Conservation (phyloP, 2,329 filamentous ascomycete species). For the Thelonectria discophora region DNA sequence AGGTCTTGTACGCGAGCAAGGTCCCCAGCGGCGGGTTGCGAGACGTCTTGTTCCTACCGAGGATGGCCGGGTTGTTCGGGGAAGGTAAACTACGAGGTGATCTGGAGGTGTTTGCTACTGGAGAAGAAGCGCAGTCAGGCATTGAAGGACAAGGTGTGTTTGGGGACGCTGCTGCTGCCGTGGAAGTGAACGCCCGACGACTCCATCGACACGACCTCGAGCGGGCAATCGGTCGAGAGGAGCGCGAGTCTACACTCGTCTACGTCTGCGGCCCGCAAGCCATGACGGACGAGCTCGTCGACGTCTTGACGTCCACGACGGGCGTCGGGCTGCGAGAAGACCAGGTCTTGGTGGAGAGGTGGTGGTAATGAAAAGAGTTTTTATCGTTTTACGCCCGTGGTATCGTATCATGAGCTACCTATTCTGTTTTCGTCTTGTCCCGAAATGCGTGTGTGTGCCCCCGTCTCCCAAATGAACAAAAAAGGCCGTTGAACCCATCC, state of each 20-base stretch:
- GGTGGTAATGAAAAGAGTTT: constrained; percentile 59
- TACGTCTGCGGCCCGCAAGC: constrained; percentile 74
- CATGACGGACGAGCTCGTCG: constrained; percentile 75
- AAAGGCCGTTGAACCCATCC: constrained; percentile 10
- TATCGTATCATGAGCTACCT: constrained; percentile 38
- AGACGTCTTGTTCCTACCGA: constrained; percentile 61
- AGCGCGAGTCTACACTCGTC: constrained; percentile 56
- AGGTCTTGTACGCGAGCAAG: constrained; percentile 70
- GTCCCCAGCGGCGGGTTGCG: constrained; percentile 41
- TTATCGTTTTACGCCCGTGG: constrained; percentile 38
- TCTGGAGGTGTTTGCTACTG: constrained; percentile 60
- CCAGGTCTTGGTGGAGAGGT: constrained; percentile 67
- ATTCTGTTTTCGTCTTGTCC: constrained; percentile 22
- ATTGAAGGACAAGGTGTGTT: not conserved
- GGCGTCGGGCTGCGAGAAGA: constrained; percentile 53
- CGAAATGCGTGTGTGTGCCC: constrained; percentile 22
- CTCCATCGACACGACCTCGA: constrained; percentile 55
- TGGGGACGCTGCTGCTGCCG: not conserved
- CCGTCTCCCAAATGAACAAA: constrained; percentile 14
- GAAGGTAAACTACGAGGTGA: constrained; percentile 49
- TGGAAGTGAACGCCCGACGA: constrained; percentile 48
- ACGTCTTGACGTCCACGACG: constrained; percentile 49
- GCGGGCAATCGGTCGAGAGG: constrained; percentile 48
- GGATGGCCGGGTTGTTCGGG: constrained; percentile 55
- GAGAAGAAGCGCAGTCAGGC: constrained; percentile 21